Base-by-base conservation (phyloP, 441 rosid species). In the Croton setiger region DNA sequence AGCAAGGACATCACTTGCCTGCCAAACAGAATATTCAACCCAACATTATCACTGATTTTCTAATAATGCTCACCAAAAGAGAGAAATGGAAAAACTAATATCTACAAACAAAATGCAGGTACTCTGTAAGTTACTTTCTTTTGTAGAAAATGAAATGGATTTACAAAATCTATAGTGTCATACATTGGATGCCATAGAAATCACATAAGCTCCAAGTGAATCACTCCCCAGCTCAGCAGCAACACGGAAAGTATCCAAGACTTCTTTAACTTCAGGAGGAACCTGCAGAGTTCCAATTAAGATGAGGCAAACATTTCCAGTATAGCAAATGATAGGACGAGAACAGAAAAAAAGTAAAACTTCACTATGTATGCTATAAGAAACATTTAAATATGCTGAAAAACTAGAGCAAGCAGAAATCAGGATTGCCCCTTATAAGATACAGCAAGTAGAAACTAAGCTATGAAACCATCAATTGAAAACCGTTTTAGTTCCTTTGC, bases 161-260 rank as follows among this genome's bases (percentile, higher is more conserved):
- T 41, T 36, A 21, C 18, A 49, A 48, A 64, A 56, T n/a, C 17
- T 39, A 63, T 36, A 74, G 57, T 43, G 64, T 54, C 80, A 70
- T 88, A 93, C 98, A 80, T 91, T 88, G 73, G 96, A 93, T 72
- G 98, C 98, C 98, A 93, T 91, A 41, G 98, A 93, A 72, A 89
- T 93, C 76, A 93, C 93, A 79, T 93, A 93, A 73, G 98, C 98
- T 73, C 98, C 98, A 69, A 93, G 95, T n/a, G 93, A 89, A 76
- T 93, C 98, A 72, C 87, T 88, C 70, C 98, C 98, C 60, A 87
- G 83, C 83, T 93, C 98, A 72, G 98, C 97, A 79, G 97, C 97
- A 68, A 91, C 98, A 18, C 84, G 91, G 74, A 91, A 93, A 56
- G 96, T 85, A 74, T 93, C 93, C 82, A 91, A 72, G 66, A 88